Conservation (phyloP, 805 yeast species). For the Pichia nanzhaoensis region DNA sequence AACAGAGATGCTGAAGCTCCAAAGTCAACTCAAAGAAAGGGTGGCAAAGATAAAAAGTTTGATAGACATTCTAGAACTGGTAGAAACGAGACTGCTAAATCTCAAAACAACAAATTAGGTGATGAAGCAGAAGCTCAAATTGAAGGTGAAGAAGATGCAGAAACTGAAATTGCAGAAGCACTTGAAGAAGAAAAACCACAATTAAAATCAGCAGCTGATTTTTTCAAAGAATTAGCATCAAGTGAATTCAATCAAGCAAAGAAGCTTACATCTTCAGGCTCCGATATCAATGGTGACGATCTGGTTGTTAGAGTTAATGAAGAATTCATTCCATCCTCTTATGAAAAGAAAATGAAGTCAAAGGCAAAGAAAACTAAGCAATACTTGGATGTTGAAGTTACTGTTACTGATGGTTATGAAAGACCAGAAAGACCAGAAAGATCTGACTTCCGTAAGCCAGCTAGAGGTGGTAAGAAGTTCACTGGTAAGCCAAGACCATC, state of each 20-base stretch:
- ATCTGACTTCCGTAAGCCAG: constrained; percentile 17
- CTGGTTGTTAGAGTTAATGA: constrained; percentile 60
- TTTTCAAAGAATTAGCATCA: constrained; percentile 61
- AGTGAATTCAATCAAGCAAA: constrained; percentile 31
- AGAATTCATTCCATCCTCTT: constrained; percentile 51
- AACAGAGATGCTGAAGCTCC: constrained; percentile 59
- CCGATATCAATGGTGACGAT: constrained; percentile 48
- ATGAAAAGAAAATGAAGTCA: constrained; percentile 58
- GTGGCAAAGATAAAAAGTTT: constrained; percentile 45
- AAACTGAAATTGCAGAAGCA: constrained; percentile 34
- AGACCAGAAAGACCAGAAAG: constrained; percentile 28
- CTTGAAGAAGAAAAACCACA: constrained; percentile 40
- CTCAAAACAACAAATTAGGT: constrained; percentile 84
- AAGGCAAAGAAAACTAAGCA: constrained; percentile 81
- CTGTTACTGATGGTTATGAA: constrained; percentile 49
- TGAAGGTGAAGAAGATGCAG: constrained; percentile 54
- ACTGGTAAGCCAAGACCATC: constrained; percentile 9
- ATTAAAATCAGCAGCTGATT: constrained; percentile 75
- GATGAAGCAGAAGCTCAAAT: constrained; percentile 50
- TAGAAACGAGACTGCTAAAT: constrained; percentile 79
- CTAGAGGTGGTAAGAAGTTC: constrained; percentile 7
- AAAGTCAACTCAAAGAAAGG: constrained; percentile 38
- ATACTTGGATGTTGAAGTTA: constrained; percentile 66
- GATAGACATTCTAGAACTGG: constrained; percentile 88
- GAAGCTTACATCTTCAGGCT: constrained; percentile 28